A percentile compares a stretch with the other conserved stretches of the same genome.
phyloP scores from a whole-genome alignment of 2,329 filamentous ascomycete species.

The Diplodia seriata region DNA sequence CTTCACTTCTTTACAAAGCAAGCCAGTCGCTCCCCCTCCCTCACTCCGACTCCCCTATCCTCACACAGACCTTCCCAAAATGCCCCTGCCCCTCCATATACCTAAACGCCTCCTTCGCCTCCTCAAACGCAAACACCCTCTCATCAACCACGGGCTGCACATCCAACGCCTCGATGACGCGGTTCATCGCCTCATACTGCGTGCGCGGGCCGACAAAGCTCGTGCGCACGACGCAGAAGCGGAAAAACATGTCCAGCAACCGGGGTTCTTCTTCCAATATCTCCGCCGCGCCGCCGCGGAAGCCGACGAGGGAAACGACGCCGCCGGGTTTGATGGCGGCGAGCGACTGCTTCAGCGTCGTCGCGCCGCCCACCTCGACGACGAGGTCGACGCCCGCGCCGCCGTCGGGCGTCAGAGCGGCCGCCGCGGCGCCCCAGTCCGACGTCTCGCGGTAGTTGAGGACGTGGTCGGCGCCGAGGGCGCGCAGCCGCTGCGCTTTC shows the following conservation, averaged over 20 bases:
- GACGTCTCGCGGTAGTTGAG: slow-evolving; percentile 63
- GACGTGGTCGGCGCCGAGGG: slow-evolving; percentile 62
- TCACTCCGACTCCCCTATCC: slow-evolving; percentile 27
- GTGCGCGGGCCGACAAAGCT: slow-evolving; percentile 63
- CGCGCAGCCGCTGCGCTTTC: slow-evolving; percentile 59
- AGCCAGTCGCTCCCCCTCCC: background rate
- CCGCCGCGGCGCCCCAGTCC: slow-evolving; percentile 63
- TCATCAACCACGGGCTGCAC: slow-evolving; percentile 66
- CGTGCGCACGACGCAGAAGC: slow-evolving; percentile 63
- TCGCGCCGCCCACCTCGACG: slow-evolving; percentile 69
- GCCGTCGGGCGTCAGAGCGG: slow-evolving; percentile 52
- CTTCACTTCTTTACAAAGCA: background rate
- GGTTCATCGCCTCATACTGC: slow-evolving; percentile 66
- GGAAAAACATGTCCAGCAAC: slow-evolving; percentile 59
- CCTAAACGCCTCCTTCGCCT: slow-evolving; percentile 60
- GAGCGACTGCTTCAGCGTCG: slow-evolving; percentile 60
- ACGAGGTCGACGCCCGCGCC: slow-evolving; percentile 67
- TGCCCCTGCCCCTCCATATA: slow-evolving; percentile 59
- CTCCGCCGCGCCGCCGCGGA: slow-evolving; percentile 55
- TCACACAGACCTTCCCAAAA: slow-evolving; percentile 52
- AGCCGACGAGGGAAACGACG: slow-evolving; percentile 63
- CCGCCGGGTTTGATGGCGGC: slow-evolving; percentile 62
- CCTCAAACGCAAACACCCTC: slow-evolving; percentile 61
- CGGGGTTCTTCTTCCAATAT: slow-evolving; percentile 49
- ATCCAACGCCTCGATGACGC: slow-evolving; percentile 63